Conservation (phyloP, 345 rosid genomes). For the Moringa oleifera region DNA sequence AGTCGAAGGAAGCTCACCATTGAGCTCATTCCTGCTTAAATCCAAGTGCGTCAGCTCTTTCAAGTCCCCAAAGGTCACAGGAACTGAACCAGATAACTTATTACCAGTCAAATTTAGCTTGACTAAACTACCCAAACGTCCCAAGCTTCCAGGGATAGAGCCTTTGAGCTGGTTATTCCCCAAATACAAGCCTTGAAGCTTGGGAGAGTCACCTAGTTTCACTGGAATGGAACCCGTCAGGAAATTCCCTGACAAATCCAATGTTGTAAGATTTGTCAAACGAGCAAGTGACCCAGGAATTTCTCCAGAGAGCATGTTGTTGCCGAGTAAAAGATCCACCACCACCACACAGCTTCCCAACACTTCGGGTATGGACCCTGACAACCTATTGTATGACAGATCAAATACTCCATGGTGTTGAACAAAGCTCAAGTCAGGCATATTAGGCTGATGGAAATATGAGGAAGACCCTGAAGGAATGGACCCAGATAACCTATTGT, state of each 20-base stretch:
- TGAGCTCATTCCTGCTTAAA: constrained; percentile 60
- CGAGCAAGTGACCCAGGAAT: constrained; percentile 70
- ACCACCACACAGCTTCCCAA: constrained; percentile 65
- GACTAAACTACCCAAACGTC: constrained; percentile 55
- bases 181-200: constrained; percentile 79
- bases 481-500: constrained; percentile 64
- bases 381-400: constrained; percentile 59
- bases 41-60: constrained; percentile 73
- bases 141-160: constrained; percentile 60
- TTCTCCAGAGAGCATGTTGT: constrained; percentile 65
- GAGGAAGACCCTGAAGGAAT: constrained; percentile 57
- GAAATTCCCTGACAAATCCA: constrained; percentile 71
- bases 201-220: constrained; percentile 47
- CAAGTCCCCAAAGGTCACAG: constrained; percentile 63
- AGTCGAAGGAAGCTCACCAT: constrained; percentile 55
- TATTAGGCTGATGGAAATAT: constrained; percentile 55
- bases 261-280: constrained; percentile 55
- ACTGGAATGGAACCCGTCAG: constrained; percentile 62
- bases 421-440: constrained; percentile 72
- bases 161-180: constrained; percentile 71
- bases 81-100: constrained; percentile 49
- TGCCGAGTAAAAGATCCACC: constrained; percentile 56
- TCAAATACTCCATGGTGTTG: constrained; percentile 85
- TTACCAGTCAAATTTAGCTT: constrained; percentile 74
- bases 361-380: constrained; percentile 67